phyloP scores from a whole-genome alignment of 768 basidiomycete genomes.

The Kwoniella sp. region DNA sequence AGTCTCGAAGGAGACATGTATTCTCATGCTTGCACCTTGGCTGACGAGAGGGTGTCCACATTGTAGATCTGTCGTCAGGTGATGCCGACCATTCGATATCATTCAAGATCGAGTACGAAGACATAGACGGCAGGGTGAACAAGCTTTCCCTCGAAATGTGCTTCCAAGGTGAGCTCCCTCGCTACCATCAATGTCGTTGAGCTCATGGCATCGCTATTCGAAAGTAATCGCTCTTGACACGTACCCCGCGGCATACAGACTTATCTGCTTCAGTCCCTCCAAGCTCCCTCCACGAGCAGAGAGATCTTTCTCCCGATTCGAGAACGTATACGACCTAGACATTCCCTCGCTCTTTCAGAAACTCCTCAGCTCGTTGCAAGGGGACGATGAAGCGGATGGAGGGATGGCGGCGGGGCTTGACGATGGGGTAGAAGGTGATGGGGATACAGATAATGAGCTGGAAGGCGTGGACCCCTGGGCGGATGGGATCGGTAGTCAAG shows the following conservation, averaged over 20 bases:
- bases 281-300: constrained; percentile 13
- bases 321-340: constrained; percentile 24
- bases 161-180: constrained; percentile 25
- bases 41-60: constrained; percentile 4
- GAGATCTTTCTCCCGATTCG: constrained; percentile 29
- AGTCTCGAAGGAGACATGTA: too few relatives aligned
- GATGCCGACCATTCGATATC: constrained; percentile 27
- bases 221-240: constrained; percentile 21
- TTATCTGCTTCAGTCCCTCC: constrained; percentile 8
- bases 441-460: constrained; percentile 8
- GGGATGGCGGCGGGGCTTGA: constrained; percentile 15
- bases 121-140: constrained; percentile 27
- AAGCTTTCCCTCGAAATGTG: constrained; percentile 19
- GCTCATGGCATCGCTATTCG: background rate
- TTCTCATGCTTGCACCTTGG: too few relatives aligned
- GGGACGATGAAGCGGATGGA: constrained; percentile 42
- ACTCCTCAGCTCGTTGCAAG: constrained; percentile 35
- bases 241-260: constrained; percentile 24
- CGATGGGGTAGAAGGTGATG: constrained; percentile 7
- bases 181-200: background rate
- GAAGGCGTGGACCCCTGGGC: constrained; percentile 16
- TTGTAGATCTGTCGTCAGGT: constrained; percentile 15
- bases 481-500: background rate
- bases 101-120: constrained; percentile 28
- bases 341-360: constrained; percentile 17